Base-by-base conservation (phyloP, 1,284 basidiomycete genomes). In the Ceratobasidium sp. region DNA sequence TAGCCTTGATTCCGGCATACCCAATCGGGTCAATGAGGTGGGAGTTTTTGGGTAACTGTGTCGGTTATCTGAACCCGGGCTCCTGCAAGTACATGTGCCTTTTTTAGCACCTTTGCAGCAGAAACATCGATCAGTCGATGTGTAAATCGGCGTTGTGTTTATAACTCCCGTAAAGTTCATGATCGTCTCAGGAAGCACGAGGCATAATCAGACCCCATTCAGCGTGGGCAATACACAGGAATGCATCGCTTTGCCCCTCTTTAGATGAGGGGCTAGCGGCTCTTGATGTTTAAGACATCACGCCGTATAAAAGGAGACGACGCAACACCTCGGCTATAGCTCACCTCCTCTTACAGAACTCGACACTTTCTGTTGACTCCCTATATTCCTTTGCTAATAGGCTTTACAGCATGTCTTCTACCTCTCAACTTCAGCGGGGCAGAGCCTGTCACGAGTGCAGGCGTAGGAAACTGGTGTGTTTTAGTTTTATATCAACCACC, bases 401-500 rank as follows among this genome's bases (percentile, higher is more conserved):
- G 33, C 3, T 0, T 3, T 51, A n/a, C 7, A 37, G 28, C 20
- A 74, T 74, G 71, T 33, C 71, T 28, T 51, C 71, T 1, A 45
- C 31, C 28, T 42, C 39, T 26, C 58, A 74, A 17, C 71, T 74
- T 15, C 58, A 64, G 28, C 71, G 71, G 11, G 35, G 60, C 35
- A 23, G 39, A 28, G 71, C 71, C 20, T 74, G 71, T 28, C 71
- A 74, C n/a, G 45, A 63, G 35, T 74, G 71, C 49, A 63, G 71
- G 47, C 58, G 60, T 5, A 64, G 47, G 60, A 74, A 74, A 42
- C 33, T 74, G 35, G 71, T 74, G 39, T n/a, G 47, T 15, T 39
- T n/a, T 39, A n/a, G n/a, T 51, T 26, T 11, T 26, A 33, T 60
- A 10, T 8, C 53, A 56, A 11, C 13, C 7, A 8, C 28, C 11